These are phyloP conservation scores for Raffaelea albimanens DNA, from an alignment of 2,329 filamentous ascomycete species.

Conservation along the genomic window DNA sequence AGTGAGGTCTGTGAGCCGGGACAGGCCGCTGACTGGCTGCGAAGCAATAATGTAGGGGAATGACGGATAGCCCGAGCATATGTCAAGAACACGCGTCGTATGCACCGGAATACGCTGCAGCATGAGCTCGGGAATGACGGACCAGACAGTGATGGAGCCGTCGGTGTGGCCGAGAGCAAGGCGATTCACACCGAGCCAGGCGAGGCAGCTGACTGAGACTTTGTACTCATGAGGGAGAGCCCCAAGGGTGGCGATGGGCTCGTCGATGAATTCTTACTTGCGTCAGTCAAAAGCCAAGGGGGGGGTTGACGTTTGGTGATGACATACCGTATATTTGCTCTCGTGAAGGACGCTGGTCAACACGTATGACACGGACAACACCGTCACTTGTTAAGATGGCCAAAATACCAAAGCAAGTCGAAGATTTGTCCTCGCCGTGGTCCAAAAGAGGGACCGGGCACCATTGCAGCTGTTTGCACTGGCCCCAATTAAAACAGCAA, in stretches of 20 bases:
- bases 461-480: constrained; percentile 42
- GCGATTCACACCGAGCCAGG: constrained; percentile 47
- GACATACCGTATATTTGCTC: too few species aligned
- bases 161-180: constrained; percentile 46
- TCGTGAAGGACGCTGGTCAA: too few species aligned
- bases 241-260: constrained; percentile 33
- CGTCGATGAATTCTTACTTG: constrained; percentile 28
- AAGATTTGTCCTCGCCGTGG: neutral
- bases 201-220: constrained; percentile 40
- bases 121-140: constrained; percentile 36
- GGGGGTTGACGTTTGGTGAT: too few species aligned
- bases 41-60: constrained; percentile 47
- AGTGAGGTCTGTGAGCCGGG: constrained; percentile 42
- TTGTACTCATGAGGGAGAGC: constrained; percentile 34
- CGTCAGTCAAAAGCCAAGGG: neutral
- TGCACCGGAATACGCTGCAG: constrained; percentile 45
- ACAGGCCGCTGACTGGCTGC: constrained; percentile 42
- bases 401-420: constrained; percentile 24
- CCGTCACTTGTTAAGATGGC: constrained; percentile 43
- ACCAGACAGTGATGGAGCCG: constrained; percentile 48
- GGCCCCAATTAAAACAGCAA: constrained; percentile 40
- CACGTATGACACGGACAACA: constrained; percentile 36
- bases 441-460: constrained; percentile 31
- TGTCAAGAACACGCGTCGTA: constrained; percentile 42
- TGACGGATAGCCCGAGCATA: constrained; percentile 46